Evolutionary conservation across 2,329 filamentous ascomycete species (phyloP).

Genomic region (Dothidotthia symphoricarpi): DNA sequence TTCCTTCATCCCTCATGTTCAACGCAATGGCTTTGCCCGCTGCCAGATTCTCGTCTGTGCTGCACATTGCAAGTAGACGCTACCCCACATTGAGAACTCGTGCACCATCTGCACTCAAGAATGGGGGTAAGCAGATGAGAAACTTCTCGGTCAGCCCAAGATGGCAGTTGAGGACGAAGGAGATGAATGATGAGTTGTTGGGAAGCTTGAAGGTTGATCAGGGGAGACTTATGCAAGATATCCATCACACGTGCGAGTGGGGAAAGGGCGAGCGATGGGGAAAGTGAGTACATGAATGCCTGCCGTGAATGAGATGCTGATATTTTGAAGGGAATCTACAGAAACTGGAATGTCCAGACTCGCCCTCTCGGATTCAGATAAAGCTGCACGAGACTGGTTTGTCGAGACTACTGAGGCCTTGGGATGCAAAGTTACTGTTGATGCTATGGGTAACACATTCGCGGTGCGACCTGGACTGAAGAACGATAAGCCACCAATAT

Average conservation of each 20-base stretch:
- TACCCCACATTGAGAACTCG: slow-evolving; percentile 19
- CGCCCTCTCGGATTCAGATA: slow-evolving; percentile 69
- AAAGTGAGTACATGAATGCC: slow-evolving; percentile 50
- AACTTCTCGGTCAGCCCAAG: slow-evolving; percentile 34
- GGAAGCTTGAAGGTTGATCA: slow-evolving; percentile 57
- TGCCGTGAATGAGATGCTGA: slow-evolving; percentile 1
- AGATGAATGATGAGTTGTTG: slow-evolving; percentile 54
- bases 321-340: slow-evolving; percentile 47
- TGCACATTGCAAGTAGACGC: slow-evolving; percentile 22
- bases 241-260: slow-evolving; percentile 67
- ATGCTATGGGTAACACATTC: slow-evolving; percentile 80
- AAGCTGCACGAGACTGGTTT: slow-evolving; percentile 73
- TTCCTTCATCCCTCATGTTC: slow-evolving; percentile 1
- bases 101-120: slow-evolving; percentile 4
- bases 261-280: slow-evolving; percentile 67
- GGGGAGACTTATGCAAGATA: slow-evolving; percentile 59
- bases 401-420: slow-evolving; percentile 60
- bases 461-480: slow-evolving; percentile 64
- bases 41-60: slow-evolving; percentile 10
- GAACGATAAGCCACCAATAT: slow-evolving; percentile 60
- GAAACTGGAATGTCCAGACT: slow-evolving; percentile 78
- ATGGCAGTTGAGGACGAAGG: slow-evolving; percentile 43
- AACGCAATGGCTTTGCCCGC: slow-evolving; percentile 16
- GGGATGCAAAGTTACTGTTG: slow-evolving; percentile 66
- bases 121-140: slow-evolving; percentile 9